Conservation (phyloP, 306 rosid species). For the Urtica urens region DNA sequence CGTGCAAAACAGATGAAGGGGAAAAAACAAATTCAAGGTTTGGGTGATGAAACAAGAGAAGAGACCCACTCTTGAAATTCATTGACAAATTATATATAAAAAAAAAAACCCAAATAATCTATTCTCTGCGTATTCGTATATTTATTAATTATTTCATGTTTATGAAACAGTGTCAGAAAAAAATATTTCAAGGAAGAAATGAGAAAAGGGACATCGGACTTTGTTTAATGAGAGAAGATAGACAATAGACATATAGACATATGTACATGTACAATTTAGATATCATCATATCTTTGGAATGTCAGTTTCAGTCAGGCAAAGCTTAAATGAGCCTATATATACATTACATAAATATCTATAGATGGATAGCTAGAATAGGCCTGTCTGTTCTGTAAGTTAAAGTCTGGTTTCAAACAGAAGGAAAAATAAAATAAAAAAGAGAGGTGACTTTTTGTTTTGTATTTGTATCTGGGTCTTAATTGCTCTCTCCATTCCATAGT, state of each 20-base stretch:
- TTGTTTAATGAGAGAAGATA: conserved; percentile 18
- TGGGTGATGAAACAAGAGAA: too few relatives aligned
- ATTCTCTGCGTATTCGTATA: too few relatives aligned
- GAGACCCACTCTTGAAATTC: background rate
- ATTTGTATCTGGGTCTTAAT: conserved; percentile 39
- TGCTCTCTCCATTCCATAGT: conserved; percentile 28
- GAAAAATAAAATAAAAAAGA: conserved; percentile 2
- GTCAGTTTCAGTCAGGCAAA: conserved; percentile 30
- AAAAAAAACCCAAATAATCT: too few relatives aligned
- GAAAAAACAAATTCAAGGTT: too few relatives aligned
- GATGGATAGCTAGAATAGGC: background rate
- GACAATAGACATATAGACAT: background rate
- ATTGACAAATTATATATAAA: too few relatives aligned
- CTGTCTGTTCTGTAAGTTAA: background rate
- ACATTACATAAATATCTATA: background rate
- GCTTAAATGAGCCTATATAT: background rate
- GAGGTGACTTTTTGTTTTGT: conserved; percentile 17
- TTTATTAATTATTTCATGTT: background rate
- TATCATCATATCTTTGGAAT: conserved; percentile 31
- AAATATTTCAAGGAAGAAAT: background rate
- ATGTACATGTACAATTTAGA: conserved; percentile 19
- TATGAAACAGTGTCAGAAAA: conserved; percentile 11
- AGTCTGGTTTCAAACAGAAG: background rate
- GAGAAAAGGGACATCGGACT: conserved; percentile 18
- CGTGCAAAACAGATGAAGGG: too few relatives aligned